Conservation (phyloP, 768 basidiomycete species). For the Trametes meyenii region DNA sequence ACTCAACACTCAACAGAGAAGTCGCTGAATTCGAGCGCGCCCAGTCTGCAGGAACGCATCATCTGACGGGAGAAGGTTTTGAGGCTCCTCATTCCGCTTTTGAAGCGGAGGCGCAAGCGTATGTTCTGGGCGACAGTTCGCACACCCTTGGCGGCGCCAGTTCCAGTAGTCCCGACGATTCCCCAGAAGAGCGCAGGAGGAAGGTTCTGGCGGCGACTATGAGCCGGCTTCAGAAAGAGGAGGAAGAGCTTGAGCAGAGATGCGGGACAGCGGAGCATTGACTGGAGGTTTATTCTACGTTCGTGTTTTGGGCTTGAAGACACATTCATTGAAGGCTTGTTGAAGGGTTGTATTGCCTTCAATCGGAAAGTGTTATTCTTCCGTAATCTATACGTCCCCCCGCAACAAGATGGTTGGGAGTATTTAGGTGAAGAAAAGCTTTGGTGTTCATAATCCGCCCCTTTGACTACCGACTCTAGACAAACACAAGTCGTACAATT, state of each 20-base stretch:
- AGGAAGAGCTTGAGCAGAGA: slow-evolving; percentile 70
- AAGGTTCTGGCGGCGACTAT: slow-evolving; percentile 63
- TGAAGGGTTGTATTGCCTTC: too few relatives aligned
- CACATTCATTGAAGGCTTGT: too few relatives aligned
- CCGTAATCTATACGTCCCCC: too few relatives aligned
- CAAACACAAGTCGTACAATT: too few relatives aligned
- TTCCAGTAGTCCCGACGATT: slow-evolving; percentile 37
- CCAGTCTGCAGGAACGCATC: slow-evolving; percentile 54
- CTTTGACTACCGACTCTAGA: too few relatives aligned
- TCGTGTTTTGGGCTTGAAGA: too few relatives aligned
- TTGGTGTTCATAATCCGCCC: background rate
- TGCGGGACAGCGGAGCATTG: slow-evolving; percentile 57
- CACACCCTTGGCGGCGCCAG: slow-evolving; percentile 26
- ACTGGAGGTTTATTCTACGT: too few relatives aligned
- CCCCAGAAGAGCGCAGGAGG: slow-evolving; percentile 58
- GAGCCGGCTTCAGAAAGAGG: slow-evolving; percentile 60
- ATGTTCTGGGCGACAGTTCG: slow-evolving; percentile 56
- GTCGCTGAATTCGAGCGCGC: slow-evolving; percentile 68
- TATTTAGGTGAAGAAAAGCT: background rate
- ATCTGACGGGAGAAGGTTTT: slow-evolving; percentile 45
- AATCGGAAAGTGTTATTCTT: too few relatives aligned
- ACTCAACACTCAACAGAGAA: slow-evolving; percentile 74
- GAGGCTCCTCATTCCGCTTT: slow-evolving; percentile 53
- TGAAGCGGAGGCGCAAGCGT: slow-evolving; percentile 56
- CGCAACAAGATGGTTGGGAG: too few relatives aligned